Evolutionary conservation across 2,329 filamentous ascomycete species (phyloP).

Genomic region (Podosphaera fusca): DNA sequence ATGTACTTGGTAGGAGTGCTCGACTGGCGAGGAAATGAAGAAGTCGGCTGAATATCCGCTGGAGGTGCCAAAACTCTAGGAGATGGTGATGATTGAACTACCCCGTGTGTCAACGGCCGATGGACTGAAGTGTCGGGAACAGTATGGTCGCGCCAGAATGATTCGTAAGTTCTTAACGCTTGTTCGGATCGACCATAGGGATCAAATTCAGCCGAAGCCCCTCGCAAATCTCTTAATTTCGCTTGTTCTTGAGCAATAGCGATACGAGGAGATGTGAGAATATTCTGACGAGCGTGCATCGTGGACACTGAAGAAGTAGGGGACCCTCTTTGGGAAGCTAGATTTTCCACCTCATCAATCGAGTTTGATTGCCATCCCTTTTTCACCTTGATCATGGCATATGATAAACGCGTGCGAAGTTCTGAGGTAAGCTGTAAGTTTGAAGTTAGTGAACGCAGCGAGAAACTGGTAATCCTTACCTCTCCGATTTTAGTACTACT

Average conservation of each 20-base stretch:
- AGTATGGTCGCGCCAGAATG: constrained; percentile 22
- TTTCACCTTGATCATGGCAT: constrained; percentile 84
- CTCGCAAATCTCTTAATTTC: constrained; percentile 6
- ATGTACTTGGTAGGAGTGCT: constrained; percentile 9
- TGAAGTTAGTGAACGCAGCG: constrained; percentile 6
- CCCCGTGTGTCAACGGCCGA: constrained; percentile 17
- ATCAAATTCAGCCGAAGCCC: constrained; percentile 14
- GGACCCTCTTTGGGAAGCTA: constrained; percentile 45
- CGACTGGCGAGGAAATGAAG: constrained; percentile 11
- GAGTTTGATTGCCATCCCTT: constrained; percentile 67
- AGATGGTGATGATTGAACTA: constrained; percentile 10
- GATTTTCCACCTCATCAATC: constrained; percentile 53
- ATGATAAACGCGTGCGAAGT: constrained; percentile 63
- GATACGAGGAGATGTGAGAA: constrained; percentile 30
- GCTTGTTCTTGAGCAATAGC: constrained; percentile 17
- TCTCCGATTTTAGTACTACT: constrained; percentile 52
- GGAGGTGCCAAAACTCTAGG: constrained; percentile 16
- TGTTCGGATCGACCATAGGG: constrained; percentile 15
- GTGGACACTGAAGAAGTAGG: constrained; percentile 35
- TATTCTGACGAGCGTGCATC: constrained; percentile 26
- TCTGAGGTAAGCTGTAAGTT: constrained; percentile 24
- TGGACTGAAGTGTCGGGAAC: constrained; percentile 14
- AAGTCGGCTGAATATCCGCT: constrained; percentile 17
- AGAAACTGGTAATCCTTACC: constrained; percentile 23
- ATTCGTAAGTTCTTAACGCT: constrained; percentile 19